These are phyloP conservation scores for Cyclanthera cordifolia DNA, from an alignment of 306 rosid genomes.

Conservation along the genomic window DNA sequence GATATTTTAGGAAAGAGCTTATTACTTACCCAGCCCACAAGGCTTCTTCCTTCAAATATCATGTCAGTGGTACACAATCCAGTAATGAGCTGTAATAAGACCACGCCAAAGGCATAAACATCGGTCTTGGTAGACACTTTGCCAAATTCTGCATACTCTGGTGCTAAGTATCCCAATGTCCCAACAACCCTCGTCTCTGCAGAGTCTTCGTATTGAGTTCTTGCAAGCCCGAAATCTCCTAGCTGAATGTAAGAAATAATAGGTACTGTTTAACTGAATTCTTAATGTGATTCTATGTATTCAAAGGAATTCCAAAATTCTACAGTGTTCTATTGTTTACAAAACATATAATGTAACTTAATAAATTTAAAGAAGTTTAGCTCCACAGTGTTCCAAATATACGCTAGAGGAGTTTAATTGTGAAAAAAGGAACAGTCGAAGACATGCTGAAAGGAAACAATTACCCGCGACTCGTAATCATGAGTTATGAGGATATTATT, in stretches of 20 bases:
- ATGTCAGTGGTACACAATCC: conserved; percentile 60
- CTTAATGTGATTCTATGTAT: background rate
- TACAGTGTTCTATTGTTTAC: background rate
- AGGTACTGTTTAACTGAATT: background rate
- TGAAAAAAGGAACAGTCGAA: background rate
- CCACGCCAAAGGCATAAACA: conserved; percentile 81
- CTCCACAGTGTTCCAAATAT: background rate
- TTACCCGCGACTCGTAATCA: conserved; percentile 62
- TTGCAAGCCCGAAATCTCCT: conserved; percentile 88
- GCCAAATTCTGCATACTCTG: conserved; percentile 86
- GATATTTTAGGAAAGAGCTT: conserved; percentile 9
- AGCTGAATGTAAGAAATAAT: conserved; percentile 26
- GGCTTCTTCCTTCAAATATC: conserved; percentile 66
- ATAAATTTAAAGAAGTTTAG: background rate
- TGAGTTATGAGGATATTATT: conserved; percentile 79
- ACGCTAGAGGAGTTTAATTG: background rate
- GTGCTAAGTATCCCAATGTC: conserved; percentile 77
- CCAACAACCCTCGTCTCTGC: conserved; percentile 62
- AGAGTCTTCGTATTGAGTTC: conserved; percentile 37
- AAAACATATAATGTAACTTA: background rate
- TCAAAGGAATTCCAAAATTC: background rate
- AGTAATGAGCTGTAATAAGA: conserved; percentile 66
- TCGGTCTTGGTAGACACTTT: conserved; percentile 70
- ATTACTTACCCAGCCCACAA: conserved; percentile 76
- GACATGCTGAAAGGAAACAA: no score